Percentiles rank a stretch among this genome's conserved stretches.
Evolutionary conservation across 257 asterid genomes (phyloP).

Genomic region (Primulina huaijiensis): DNA sequence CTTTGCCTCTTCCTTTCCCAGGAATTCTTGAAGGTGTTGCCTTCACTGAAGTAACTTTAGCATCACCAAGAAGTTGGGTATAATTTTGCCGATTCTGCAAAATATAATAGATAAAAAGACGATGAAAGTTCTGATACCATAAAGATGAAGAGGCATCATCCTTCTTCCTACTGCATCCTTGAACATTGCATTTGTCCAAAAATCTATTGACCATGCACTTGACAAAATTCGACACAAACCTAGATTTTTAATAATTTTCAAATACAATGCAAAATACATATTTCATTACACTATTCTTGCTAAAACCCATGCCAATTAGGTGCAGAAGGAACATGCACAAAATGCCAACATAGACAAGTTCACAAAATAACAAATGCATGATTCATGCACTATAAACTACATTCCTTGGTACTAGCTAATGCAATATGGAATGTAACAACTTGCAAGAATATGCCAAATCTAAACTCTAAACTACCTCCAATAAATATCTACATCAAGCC

Average conservation of each 20-base stretch:
- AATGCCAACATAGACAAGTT: neutral
- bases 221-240: constrained; percentile 15
- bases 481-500: constrained; percentile 11
- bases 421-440: neutral
- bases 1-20: constrained; percentile 69
- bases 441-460: neutral
- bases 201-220: neutral
- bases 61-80: constrained; percentile 53
- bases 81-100: constrained; percentile 76
- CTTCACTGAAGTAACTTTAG: constrained; percentile 47
- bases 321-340: neutral
- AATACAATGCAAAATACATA: constrained; percentile 4
- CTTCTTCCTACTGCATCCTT: neutral
- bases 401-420: neutral
- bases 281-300: neutral
- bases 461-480: neutral
- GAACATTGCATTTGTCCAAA: neutral
- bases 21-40: constrained; percentile 33
- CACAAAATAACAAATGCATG: neutral
- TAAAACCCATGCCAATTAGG: neutral
- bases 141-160: neutral
- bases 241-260: constrained; percentile 1
- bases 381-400: constrained; percentile 2
- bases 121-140: neutral
- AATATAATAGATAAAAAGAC: constrained; percentile 19